A percentile compares a stretch with the other conserved stretches of the same genome.
phyloP scores from a whole-genome alignment of 1,139 yeast species.

The Blastobotrys petasosporus region DNA sequence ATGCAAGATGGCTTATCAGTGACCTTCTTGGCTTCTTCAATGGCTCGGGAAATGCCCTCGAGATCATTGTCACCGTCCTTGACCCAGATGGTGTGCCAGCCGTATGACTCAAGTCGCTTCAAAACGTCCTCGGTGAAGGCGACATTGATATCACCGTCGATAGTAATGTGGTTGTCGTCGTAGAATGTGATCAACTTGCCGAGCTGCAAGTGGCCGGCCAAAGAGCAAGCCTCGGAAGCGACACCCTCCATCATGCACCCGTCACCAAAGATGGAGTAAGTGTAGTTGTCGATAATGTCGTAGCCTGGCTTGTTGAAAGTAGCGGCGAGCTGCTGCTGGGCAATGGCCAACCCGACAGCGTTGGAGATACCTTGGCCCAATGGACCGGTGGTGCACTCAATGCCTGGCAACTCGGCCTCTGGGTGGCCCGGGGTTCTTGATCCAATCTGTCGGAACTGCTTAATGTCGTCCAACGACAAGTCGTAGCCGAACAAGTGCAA shows the following conservation, averaged over 20 bases:
- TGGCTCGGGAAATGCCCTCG: conserved; percentile 65
- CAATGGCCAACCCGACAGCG: conserved; percentile 96
- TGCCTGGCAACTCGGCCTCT: conserved; percentile 71
- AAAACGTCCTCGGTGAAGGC: conserved; percentile 95
- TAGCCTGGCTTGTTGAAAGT: conserved; percentile 86
- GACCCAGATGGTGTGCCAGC: conserved; percentile 85
- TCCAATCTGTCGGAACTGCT: conserved; percentile 82
- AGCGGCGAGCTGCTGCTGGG: conserved; percentile 88
- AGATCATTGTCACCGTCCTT: conserved; percentile 78
- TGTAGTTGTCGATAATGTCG: conserved; percentile 59
- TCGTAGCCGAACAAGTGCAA: conserved; percentile 84
- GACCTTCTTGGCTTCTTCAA: conserved; percentile 43
- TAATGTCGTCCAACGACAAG: conserved; percentile 77
- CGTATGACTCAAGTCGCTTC: conserved; percentile 84
- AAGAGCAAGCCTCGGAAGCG: conserved; percentile 85
- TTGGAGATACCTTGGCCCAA: conserved; percentile 97
- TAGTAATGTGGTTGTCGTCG: conserved; percentile 96
- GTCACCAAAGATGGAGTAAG: conserved; percentile 86
- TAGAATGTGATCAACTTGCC: conserved; percentile 93
- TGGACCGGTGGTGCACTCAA: conserved; percentile 98
- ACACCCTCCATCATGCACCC: conserved; percentile 99
- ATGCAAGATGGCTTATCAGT: conserved; percentile 84
- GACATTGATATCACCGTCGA: conserved; percentile 86
- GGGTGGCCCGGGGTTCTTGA: conserved; percentile 99
- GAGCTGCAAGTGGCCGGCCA: conserved; percentile 95